Evolutionary conservation across 495 filamentous ascomycete genomes (phyloP), one percentile per base, ranked within the genome.

Genomic region (Tuber aestivum): DNA sequence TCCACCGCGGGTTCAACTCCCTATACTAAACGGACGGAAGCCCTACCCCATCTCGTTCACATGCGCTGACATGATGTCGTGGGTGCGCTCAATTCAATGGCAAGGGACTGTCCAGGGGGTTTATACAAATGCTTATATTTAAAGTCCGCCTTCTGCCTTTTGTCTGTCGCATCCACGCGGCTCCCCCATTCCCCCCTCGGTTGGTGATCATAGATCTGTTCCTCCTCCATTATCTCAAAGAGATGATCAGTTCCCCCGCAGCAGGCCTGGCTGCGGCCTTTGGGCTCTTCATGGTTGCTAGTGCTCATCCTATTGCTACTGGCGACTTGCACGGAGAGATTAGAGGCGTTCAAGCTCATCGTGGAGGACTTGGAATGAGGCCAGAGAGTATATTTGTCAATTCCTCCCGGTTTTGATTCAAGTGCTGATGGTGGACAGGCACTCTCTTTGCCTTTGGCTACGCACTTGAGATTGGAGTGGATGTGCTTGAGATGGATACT

Each of bases 401-500:
- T 37, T 69, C n/a, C 27, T n/a, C 37, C 23, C 40, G n/a, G 9
- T 12, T 41, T 35, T 40, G 20, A 65, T 21, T 8, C 9, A 32
- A 32, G 44, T 37, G n/a, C 72, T 74, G 16, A 41, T 44, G n/a
- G 20, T 65, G 71, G 40, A 56, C 50, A 78, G 75, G 79, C 41
- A 83, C 81, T 37, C 56, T 81, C 23, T 83, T 70, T 65, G 82
- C 82, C 40, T 83, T 83, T 56, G 82, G 79, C 35, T 78, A 83
- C 74, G 79, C 82, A 21, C 77, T 83, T 21, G 82, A 83, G 42
- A 70, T 82, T 68, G 82, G 82, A 7, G 80, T 76, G 6, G 61
- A 83, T 72, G 77, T 74, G 14, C 68, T 83, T 32, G 82, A 83
- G 70, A 83, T 83, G 82, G 82, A 83, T 42, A 81, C 75, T 48